Percentiles rank a stretch among this genome's conserved stretches.
These are phyloP conservation scores for Alternaria dauci DNA, from an alignment of 2,329 filamentous ascomycete species.

Conservation along the genomic window DNA sequence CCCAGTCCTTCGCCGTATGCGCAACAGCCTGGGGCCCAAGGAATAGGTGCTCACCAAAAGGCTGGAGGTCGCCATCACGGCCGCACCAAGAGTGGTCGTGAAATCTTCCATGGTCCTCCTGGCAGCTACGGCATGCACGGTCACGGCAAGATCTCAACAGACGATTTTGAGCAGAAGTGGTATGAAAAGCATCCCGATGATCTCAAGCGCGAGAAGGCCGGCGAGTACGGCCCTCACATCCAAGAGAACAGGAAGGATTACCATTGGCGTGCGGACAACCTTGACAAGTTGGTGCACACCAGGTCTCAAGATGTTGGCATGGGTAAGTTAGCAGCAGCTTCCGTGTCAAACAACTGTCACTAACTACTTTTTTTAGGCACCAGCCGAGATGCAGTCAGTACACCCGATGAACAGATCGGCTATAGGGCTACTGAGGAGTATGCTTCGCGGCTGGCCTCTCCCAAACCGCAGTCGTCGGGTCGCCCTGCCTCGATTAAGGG, in stretches of 20 bases:
- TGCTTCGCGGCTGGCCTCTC: slow-evolving; percentile 76
- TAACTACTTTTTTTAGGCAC: slow-evolving; percentile 66
- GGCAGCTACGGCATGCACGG: slow-evolving; percentile 94
- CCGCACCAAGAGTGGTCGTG: slow-evolving; percentile 76
- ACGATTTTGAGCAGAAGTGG: slow-evolving; percentile 90
- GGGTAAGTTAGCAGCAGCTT: slow-evolving; percentile 54
- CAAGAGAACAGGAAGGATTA: slow-evolving; percentile 73
- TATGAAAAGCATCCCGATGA: slow-evolving; percentile 90
- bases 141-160: slow-evolving; percentile 76
- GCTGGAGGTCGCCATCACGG: slow-evolving; percentile 62
- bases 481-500: slow-evolving; percentile 57
- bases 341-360: slow-evolving; percentile 52
- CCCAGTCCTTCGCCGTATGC: slow-evolving; percentile 76
- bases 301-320: slow-evolving; percentile 60
- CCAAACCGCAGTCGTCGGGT: slow-evolving; percentile 62
- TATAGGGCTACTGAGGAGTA: slow-evolving; percentile 89
- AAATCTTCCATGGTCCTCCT: slow-evolving; percentile 75
- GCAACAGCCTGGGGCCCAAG: slow-evolving; percentile 49
- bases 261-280: slow-evolving; percentile 85
- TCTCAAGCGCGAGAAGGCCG: slow-evolving; percentile 75
- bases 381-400: slow-evolving; percentile 69
- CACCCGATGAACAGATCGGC: slow-evolving; percentile 89
- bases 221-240: slow-evolving; percentile 67
- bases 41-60: slow-evolving; percentile 64
- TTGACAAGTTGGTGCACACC: slow-evolving; percentile 88